Conservation (phyloP, 2,329 filamentous ascomycete genomes). For the Penicillium sp. region DNA sequence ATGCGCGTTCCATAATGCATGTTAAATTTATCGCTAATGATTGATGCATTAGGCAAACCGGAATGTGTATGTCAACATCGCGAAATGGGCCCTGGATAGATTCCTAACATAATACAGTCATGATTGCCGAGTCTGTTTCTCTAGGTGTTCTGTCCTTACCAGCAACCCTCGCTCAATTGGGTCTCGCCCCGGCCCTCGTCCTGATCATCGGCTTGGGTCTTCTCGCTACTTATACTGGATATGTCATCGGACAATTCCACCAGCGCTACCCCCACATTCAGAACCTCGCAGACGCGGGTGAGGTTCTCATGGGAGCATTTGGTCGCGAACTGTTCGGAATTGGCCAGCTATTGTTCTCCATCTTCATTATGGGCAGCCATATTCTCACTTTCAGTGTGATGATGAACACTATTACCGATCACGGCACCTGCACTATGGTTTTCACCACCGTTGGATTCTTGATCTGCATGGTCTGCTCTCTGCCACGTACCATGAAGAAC, state of each 20-base stretch:
- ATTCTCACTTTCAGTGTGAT: conserved; percentile 69
- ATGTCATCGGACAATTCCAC: conserved; percentile 60
- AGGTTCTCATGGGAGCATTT: conserved; percentile 59
- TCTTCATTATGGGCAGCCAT: conserved; percentile 72
- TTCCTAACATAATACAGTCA: conserved; percentile 14
- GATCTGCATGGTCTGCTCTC: conserved; percentile 59
- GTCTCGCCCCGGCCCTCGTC: conserved; percentile 45
- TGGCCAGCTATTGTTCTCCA: conserved; percentile 63
- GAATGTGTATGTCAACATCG: conserved; percentile 20
- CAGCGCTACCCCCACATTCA: conserved; percentile 59
- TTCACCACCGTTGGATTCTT: conserved; percentile 61
- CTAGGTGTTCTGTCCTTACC: conserved; percentile 21
- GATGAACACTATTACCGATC: conserved; percentile 63
- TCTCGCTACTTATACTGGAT: conserved; percentile 60
- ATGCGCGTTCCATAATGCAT: neutral
- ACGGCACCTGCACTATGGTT: conserved; percentile 63
- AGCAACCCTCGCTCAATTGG: conserved; percentile 17
- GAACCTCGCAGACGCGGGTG: conserved; percentile 67
- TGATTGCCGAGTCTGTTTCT: conserved; percentile 25
- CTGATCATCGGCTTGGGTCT: conserved; percentile 56
- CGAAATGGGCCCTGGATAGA: neutral
- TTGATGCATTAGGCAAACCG: conserved; percentile 16
- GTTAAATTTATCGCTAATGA: neutral
- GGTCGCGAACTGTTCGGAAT: conserved; percentile 64
- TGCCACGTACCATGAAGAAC: conserved; percentile 63